Conservation (phyloP, 2,329 filamentous ascomycete species). For the Phialocephala subalpina region DNA sequence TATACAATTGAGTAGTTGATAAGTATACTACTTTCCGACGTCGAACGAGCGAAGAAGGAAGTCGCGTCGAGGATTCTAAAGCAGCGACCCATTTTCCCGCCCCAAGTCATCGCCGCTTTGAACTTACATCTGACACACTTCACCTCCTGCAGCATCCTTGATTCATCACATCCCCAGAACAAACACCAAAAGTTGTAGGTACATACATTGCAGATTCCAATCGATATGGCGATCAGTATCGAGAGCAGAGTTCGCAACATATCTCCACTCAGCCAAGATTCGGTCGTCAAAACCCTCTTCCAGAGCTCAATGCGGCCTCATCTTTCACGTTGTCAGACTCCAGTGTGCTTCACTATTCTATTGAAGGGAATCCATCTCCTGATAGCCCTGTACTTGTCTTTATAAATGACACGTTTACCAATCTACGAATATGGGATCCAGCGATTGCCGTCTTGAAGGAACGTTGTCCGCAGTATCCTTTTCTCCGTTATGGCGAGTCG, state of each 20-base stretch:
- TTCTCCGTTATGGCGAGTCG: background rate
- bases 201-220: background rate
- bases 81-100: too few species aligned
- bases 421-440: background rate
- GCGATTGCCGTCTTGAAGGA: background rate
- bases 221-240: background rate
- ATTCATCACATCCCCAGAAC: too few species aligned
- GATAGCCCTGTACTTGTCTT: conserved; percentile 2
- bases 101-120: too few species aligned
- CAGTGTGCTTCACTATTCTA: background rate
- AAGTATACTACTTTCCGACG: too few species aligned
- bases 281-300: background rate
- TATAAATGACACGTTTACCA: background rate
- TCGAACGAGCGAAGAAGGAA: too few species aligned
- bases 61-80: too few species aligned
- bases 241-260: background rate
- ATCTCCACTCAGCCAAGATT: background rate
- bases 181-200: background rate
- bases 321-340: background rate
- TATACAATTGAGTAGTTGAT: too few species aligned
- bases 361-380: conserved; percentile 1
- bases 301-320: background rate
- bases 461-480: background rate
- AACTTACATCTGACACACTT: too few species aligned
- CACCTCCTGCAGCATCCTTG: too few species aligned